Base-by-base conservation (phyloP, 768 basidiomycete species). In the Naganishia vishniacii region DNA sequence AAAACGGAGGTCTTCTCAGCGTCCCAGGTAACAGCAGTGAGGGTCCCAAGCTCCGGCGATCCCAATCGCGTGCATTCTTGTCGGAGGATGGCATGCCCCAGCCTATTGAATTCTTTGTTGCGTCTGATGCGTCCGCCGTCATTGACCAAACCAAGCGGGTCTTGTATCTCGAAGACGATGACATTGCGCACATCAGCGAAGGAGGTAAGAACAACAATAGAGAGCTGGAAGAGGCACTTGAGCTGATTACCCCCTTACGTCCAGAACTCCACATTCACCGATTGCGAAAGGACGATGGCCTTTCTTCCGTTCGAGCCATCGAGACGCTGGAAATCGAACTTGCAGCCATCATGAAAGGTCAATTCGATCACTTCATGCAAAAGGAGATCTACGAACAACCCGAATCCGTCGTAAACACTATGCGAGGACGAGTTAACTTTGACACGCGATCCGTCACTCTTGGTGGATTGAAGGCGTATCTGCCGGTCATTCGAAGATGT, bases 271-370 rank as follows among this genome's bases (percentile, higher is more conserved):
- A 99, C 81, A 98, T 99, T 75, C 94, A 98, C 81, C 91, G 95
- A 70, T 86, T 98, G 65, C 90, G 95, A 69, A 86, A 90, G 75
- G 85, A 88, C 69, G 91, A 90, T 68, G 85, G 84, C 61, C 77
- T 79, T 75, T 80, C 80, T 13, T 78, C 89, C 26, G 94, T 91
- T 34, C 89, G 95, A 69, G 91, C 85, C 69, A 98, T 99, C 78
- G 95, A 98, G 81, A 95, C 92, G 5, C 85, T 99, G 70, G 95
- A 98, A 80, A 86, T 99, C 69, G 95, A 99, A 79, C 85, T 99
- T 48, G 94, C 94, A n/a, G 95, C 94, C 70, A 98, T 99, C 81
- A 98, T 98, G 95, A 99, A 99, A 83, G 95, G 95, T 75, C 91
- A 92, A 79, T 99, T 98, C 77, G 91, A 91, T 75, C 93, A 94